These are phyloP conservation scores for Collybia mongolica DNA, from an alignment of 768 basidiomycete species.

Conservation along the genomic window DNA sequence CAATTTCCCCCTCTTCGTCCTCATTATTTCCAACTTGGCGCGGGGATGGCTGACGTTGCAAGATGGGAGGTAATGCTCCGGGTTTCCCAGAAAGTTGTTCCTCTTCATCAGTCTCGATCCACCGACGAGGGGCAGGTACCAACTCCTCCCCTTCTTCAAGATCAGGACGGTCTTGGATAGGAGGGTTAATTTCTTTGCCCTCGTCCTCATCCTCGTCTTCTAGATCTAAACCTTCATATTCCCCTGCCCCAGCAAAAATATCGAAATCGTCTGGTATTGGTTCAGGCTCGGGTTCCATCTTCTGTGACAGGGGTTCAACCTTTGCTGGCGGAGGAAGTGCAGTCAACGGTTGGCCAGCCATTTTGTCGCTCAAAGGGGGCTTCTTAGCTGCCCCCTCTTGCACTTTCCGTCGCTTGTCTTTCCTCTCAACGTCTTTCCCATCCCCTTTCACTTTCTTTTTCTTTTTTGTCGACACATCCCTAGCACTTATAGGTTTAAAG, in stretches of 20 bases:
- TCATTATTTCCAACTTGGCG: slow-evolving; percentile 19
- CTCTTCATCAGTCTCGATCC: slow-evolving; percentile 45
- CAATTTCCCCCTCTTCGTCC: slow-evolving; percentile 40
- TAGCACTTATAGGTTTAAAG: slow-evolving; percentile 59
- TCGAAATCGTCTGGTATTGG: slow-evolving; percentile 65
- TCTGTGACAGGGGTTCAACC: slow-evolving; percentile 4
- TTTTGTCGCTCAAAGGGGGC: slow-evolving; percentile 22
- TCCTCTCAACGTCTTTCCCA: slow-evolving; percentile 42
- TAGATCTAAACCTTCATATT: slow-evolving; percentile 70
- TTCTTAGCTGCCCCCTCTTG: slow-evolving; percentile 23
- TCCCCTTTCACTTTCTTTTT: slow-evolving; percentile 51
- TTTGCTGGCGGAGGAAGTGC: slow-evolving; percentile 1
- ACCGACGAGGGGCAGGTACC: slow-evolving; percentile 28
- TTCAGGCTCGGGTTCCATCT: slow-evolving; percentile 29
- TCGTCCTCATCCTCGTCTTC: slow-evolving; percentile 44
- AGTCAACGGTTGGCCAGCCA: slow-evolving; percentile 1
- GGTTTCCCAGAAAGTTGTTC: slow-evolving; percentile 20
- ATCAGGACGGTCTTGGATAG: neutral
- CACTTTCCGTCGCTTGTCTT: slow-evolving; percentile 60
- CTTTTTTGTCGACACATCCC: slow-evolving; percentile 34
- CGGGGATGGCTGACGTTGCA: slow-evolving; percentile 6
- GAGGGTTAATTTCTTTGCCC: neutral
- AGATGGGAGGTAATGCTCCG: slow-evolving; percentile 9
- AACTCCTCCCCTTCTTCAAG: slow-evolving; percentile 8
- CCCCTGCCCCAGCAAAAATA: slow-evolving; percentile 85